These are phyloP conservation scores for Clitocybe nebularis DNA, from an alignment of 1,284 basidiomycete genomes.

Conservation along the genomic window DNA sequence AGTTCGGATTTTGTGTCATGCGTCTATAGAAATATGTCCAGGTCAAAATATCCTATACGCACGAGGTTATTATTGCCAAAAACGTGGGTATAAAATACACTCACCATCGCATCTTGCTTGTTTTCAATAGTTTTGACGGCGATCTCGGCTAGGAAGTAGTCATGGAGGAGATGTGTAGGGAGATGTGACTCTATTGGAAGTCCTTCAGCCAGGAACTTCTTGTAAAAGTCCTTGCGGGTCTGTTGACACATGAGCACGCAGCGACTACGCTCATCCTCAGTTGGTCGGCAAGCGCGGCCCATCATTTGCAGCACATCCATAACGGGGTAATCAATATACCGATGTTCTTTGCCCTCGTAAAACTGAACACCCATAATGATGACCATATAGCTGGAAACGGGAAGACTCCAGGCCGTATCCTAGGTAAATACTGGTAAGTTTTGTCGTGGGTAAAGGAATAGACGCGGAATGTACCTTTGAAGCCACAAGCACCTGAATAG, in stretches of 20 bases:
- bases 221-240: constrained; percentile 96
- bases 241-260: constrained; percentile 97
- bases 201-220: constrained; percentile 96
- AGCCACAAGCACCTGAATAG: constrained; percentile 92
- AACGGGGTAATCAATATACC: constrained; percentile 96
- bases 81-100: constrained; percentile 13
- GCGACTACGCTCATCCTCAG: constrained; percentile 81
- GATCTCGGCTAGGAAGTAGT: constrained; percentile 98
- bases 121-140: constrained; percentile 98
- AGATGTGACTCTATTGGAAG: constrained; percentile 96
- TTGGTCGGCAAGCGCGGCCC: constrained; percentile 89
- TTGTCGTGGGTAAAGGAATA: background rate
- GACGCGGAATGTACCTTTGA: constrained; percentile 61
- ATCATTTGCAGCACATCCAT: constrained; percentile 99
- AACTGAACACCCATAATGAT: constrained; percentile 98
- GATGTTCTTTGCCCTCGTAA: constrained; percentile 94
- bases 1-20: constrained; percentile 94
- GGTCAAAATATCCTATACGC: constrained; percentile 77
- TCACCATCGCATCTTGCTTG: constrained; percentile 93
- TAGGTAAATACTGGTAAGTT: constrained; percentile 23
- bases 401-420: constrained; percentile 95
- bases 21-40: constrained; percentile 97
- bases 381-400: constrained; percentile 93
- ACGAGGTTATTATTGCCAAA: constrained; percentile 20
- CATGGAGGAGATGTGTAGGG: constrained; percentile 83